These are phyloP conservation scores for Lignosus rhinocerotis DNA, from an alignment of 1,284 basidiomycete genomes.

Conservation along the genomic window DNA sequence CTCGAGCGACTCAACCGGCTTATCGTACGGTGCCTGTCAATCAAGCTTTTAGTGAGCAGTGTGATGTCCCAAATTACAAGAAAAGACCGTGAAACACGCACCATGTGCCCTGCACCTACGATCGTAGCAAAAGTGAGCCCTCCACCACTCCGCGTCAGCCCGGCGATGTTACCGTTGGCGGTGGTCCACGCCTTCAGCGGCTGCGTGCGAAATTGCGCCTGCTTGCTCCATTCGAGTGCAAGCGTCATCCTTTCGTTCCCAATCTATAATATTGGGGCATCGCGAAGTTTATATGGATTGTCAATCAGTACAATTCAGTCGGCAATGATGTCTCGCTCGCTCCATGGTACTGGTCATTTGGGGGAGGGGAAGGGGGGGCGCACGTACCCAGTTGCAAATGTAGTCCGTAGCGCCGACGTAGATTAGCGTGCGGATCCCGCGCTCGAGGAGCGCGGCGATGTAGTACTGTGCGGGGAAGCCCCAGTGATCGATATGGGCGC, in stretches of 20 bases:
- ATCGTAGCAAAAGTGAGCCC: constrained; percentile 67
- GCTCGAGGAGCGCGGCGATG: constrained; percentile 71
- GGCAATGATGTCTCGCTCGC: no score
- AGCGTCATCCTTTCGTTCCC: constrained; percentile 69
- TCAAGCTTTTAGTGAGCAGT: background rate
- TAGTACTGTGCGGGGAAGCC: constrained; percentile 51
- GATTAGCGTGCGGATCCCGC: constrained; percentile 70
- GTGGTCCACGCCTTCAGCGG: constrained; percentile 54
- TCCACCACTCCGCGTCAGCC: constrained; percentile 56
- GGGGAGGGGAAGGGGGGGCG: background rate
- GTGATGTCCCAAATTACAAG: background rate
- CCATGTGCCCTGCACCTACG: constrained; percentile 67
- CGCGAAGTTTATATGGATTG: no score
- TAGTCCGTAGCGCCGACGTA: constrained; percentile 76
- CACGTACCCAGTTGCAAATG: constrained; percentile 70
- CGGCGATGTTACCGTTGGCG: constrained; percentile 48
- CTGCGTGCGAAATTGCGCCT: constrained; percentile 48
- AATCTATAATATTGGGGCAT: constrained; percentile 1
- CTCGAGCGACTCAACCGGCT: constrained; percentile 54
- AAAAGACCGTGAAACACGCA: constrained; percentile 31
- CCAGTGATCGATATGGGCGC: constrained; percentile 37
- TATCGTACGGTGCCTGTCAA: constrained; percentile 59
- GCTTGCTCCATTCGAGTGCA: constrained; percentile 61
- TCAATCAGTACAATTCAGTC: no score
- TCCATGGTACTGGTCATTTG: no score